Evolutionary conservation across 371 early-diverging fungal genomes (phyloP), one percentile per base, ranked within the genome.

Genomic region (Mortierella sp.): DNA sequence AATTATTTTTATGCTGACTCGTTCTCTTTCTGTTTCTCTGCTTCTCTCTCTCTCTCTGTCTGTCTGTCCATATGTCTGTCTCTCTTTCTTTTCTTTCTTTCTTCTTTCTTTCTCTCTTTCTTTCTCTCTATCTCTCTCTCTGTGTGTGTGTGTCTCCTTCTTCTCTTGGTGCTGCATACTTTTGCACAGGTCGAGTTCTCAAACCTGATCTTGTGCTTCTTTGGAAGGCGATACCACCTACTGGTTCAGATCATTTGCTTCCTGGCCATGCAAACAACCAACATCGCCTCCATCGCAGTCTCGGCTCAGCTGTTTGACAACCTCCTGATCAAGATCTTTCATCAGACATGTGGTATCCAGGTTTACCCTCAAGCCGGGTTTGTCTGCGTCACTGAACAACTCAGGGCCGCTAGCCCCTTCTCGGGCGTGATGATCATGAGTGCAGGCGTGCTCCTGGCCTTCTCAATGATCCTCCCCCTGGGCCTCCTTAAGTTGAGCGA

Each of bases 231-330:
- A 45, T 85, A 86, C 52, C 86, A 89, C 51, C 81, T 82, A 29
- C 60, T 88, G 21, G 83, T 87, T 29, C 90, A 90, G 60, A 16
- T 87, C 15, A 66, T 85, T 46, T 74, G 89, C 14, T 89, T 82
- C 56, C 68, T 89, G 28, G 81, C 90, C 16, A 76, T 90, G 62
- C 89, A 90, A 70, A 84, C 89, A 1, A 84, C 87, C 62, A 88
- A 87, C 58, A 76, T 90, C 11, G 84, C 89, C 0, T 88, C 88
- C 30, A 90, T 90, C 50, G 85, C 89, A n/a, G 63, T 88, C 28
- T 86, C 89, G 37, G 77, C 87, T 3, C 90, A 90, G 79, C 85
- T 88, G 66, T 84, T 84, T 37, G 84, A 84, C 64, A 80, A 79
- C 51, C 70, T 84, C 12, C 53, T 82, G 21, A 80, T 84, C 60